Evolutionary conservation across 192 early-diverging fungal genomes (phyloP).

Genomic region (Neocallimastix lanati): DNA sequence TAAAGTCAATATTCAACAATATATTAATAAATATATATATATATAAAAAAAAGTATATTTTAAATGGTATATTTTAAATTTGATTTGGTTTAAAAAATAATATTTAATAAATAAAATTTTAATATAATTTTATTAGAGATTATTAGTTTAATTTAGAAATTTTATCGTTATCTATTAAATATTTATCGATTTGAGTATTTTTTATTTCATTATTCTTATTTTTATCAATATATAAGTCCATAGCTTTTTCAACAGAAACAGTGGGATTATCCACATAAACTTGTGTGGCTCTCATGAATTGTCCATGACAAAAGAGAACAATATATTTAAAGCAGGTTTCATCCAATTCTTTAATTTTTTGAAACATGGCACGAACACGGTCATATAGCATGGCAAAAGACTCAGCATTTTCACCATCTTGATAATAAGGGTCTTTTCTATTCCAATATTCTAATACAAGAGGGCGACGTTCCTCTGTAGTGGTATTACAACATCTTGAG

Average conservation of each 20-base stretch:
- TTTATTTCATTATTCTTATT: neutral
- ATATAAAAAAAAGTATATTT: too few species aligned
- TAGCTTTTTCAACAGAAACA: neutral
- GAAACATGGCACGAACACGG: neutral
- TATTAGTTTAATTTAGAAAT: neutral
- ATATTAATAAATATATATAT: too few species aligned
- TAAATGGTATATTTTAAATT: too few species aligned
- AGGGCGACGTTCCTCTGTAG: neutral
- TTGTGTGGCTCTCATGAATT: neutral
- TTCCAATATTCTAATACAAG: neutral
- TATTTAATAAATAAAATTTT: too few species aligned
- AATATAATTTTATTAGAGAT: too few species aligned
- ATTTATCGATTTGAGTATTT: neutral
- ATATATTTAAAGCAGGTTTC: neutral
- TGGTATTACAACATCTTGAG: neutral
- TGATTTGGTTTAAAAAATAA: too few species aligned
- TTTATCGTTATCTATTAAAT: neutral
- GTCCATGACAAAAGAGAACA: neutral
- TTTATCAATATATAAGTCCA: neutral
- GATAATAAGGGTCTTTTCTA: neutral
- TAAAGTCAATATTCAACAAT: too few species aligned
- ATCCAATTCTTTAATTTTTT: neutral
- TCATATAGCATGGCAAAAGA: neutral
- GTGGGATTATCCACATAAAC: neutral
- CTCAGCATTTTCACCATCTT: neutral